Base-by-base conservation (phyloP, 139 green algal species). In the Eudorina sp. region DNA sequence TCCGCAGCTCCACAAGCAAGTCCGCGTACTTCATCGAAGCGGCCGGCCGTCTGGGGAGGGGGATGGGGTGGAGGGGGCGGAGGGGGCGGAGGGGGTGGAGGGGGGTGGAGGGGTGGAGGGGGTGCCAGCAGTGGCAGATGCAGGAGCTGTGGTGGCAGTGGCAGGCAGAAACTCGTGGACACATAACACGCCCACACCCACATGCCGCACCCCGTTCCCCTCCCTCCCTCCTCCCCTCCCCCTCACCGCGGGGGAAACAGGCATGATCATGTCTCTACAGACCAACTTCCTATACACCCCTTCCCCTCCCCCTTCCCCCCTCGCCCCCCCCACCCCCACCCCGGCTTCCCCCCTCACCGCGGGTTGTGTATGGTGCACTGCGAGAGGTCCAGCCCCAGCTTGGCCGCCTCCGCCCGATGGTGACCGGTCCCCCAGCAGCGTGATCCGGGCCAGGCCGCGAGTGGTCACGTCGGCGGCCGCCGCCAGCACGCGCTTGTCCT, bases 331-430 rank as follows among this genome's bases (percentile, higher is more conserved):
- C 40, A 19, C 40, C 23, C 11, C 23, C 40, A 6, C 25, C 40
- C 64, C 29, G 7, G 41, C n/a, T 40, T 41, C 21, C 29, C 64
- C 13, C 4, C 70, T 79, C 58, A 91, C 90, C 86, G 88, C 55
- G 93, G 94, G 90, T 98, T 88, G 25, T 96, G 72, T 21, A 98
- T 79, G 1, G 55, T 68, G 79, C 88, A 93, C 29, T 69, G 48
- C 21, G 75, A 92, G 29, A 98, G 91, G 88, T 98, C 95, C 27
- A 97, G 66, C 23, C 91, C 92, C 43, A 95, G 88, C 70, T 92
- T 92, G 53, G 89, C 88, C 16, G 92, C 94, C 82, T 96, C 90
- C 0, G 88, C 74, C 16, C 23, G 13, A 86, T n/a, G 19, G 60
- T 76, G 41, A 41, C 60, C 2, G 80, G 80, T 95, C 90, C 36